Conservation (phyloP, 2,329 filamentous ascomycete species). For the Exophiala phaeomuriformis region DNA sequence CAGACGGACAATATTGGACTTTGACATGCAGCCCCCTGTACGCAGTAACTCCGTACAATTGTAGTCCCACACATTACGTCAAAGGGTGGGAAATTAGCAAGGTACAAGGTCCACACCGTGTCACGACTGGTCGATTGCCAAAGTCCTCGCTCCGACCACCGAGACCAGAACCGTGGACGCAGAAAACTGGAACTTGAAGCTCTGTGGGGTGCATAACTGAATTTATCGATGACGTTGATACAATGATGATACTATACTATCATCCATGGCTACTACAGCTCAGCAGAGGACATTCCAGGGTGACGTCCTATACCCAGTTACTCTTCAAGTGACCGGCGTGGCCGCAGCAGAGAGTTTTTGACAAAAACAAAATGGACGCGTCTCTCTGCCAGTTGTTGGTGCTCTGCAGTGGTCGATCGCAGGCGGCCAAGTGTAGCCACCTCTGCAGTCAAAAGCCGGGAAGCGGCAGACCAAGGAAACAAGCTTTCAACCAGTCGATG, state of each 20-base stretch:
- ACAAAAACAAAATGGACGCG: background rate
- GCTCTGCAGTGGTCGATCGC: background rate
- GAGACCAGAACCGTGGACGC: background rate
- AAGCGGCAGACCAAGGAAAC: conserved; percentile 2
- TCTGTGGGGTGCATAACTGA: background rate
- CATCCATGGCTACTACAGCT: background rate
- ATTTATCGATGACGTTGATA: background rate
- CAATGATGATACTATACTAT: background rate
- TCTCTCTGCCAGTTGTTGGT: background rate
- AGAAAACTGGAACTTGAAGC: background rate
- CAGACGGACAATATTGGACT: background rate
- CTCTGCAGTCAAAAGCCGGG: background rate
- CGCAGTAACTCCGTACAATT: background rate
- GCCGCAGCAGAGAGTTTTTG: background rate
- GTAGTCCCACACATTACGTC: background rate
- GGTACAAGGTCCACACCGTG: background rate
- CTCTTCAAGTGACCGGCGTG: background rate
- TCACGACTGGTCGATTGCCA: background rate
- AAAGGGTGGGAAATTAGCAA: conserved; percentile 1
- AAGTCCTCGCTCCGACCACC: background rate
- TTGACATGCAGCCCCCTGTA: background rate
- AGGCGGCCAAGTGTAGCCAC: background rate
- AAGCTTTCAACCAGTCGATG: conserved; percentile 4
- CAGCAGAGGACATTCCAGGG: background rate
- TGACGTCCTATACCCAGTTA: background rate